Conservation (phyloP, 345 rosid species). For the Moricandia arvensis region DNA sequence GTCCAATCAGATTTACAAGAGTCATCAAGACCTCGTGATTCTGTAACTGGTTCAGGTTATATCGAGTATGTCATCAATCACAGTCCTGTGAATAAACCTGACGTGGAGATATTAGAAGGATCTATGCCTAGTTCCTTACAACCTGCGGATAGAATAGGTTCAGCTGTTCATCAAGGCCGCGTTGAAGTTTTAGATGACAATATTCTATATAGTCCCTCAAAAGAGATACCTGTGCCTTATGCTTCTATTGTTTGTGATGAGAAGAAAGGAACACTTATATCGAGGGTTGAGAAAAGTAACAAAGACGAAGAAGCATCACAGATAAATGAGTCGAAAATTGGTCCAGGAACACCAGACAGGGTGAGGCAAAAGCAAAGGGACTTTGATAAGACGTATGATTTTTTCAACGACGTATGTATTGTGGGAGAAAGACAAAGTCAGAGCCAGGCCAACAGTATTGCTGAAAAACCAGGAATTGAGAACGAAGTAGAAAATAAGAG, state of each 20-base stretch:
- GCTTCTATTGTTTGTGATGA: constrained; percentile 64
- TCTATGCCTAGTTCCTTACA: constrained; percentile 42
- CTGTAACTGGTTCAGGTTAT: constrained; percentile 61
- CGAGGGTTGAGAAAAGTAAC: constrained; percentile 24
- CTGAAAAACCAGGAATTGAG: constrained; percentile 51
- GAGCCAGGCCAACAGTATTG: constrained; percentile 52
- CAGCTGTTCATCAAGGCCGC: constrained; percentile 41
- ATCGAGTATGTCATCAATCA: constrained; percentile 56
- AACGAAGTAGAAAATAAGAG: constrained; percentile 58
- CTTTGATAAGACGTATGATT: constrained; percentile 20
- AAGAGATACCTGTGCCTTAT: constrained; percentile 40
- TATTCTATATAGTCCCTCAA: constrained; percentile 41
- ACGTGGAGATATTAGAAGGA: constrained; percentile 49
- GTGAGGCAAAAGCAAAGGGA: constrained; percentile 24
- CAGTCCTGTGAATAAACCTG: constrained; percentile 49
- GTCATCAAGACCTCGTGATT: constrained; percentile 54
- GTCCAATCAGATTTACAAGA: constrained; percentile 34
- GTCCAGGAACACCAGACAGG: constrained; percentile 39
- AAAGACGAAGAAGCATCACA: constrained; percentile 30
- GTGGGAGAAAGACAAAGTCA: constrained; percentile 31
- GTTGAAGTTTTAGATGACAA: constrained; percentile 38
- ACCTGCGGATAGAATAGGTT: constrained; percentile 40
- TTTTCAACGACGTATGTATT: constrained; percentile 37
- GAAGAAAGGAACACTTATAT: constrained; percentile 60
- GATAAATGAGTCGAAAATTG: constrained; percentile 36